A percentile compares a stretch with the other conserved stretches of the same genome.
Evolutionary conservation across 1,284 basidiomycete genomes (phyloP).

Genomic region (Irpex sp.): DNA sequence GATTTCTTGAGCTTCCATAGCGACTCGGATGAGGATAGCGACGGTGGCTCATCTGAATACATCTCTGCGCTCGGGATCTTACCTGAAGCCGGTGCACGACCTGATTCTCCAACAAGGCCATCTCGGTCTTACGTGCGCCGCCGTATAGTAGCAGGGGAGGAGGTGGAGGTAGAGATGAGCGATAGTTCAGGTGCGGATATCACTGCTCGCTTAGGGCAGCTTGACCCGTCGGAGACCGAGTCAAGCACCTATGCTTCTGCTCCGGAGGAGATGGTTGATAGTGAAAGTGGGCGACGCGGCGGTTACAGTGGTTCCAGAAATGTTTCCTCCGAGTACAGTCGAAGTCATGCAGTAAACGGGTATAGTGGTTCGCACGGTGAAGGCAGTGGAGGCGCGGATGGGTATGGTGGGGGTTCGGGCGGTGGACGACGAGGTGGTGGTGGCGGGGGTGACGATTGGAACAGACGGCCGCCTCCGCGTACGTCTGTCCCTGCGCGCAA

Average conservation of each 20-base stretch:
- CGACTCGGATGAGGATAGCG: slow-evolving; percentile 3
- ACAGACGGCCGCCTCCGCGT: slow-evolving; percentile 20
- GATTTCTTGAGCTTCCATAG: slow-evolving; percentile 9
- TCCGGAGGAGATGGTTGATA: slow-evolving; percentile 4
- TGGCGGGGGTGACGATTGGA: slow-evolving; percentile 25
- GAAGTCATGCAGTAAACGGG: slow-evolving; percentile 11
- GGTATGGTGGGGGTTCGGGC: slow-evolving; percentile 17
- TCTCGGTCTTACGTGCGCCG: not conserved
- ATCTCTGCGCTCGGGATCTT: not conserved
- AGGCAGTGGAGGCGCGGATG: slow-evolving; percentile 8
- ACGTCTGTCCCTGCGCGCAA: slow-evolving; percentile 24
- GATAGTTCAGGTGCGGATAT: slow-evolving; percentile 10
- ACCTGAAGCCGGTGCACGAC: not conserved
- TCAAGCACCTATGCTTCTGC: slow-evolving; percentile 8
- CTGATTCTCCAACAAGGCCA: not conserved
- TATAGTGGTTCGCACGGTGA: slow-evolving; percentile 22
- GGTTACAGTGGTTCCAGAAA: not conserved
- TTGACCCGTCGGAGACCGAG: slow-evolving; percentile 4
- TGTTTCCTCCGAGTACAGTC: not conserved
- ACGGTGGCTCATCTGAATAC: slow-evolving; percentile 1
- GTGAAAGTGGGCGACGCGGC: slow-evolving; percentile 2
- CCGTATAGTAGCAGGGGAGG: not conserved
- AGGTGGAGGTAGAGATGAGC: not conserved
- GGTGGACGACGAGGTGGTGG: slow-evolving; percentile 29
- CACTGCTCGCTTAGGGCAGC: slow-evolving; percentile 3